Evolutionary conservation across 2,329 filamentous ascomycete genomes (phyloP).

Genomic region (Arthrobotrys megalospora): DNA sequence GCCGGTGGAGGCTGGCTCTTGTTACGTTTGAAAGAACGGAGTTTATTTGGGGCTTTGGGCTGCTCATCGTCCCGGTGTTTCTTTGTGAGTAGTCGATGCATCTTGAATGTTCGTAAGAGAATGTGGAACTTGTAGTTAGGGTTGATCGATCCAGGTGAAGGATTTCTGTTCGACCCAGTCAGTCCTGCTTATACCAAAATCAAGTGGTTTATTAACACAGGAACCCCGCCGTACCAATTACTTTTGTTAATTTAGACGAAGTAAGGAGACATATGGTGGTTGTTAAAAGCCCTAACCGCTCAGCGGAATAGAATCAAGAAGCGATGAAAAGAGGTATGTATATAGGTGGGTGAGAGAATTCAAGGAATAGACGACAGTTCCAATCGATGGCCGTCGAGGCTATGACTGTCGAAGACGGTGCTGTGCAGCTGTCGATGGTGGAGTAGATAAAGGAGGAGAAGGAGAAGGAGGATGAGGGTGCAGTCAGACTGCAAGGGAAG

Average conservation of each 20-base stretch:
- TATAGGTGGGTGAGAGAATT: conserved; percentile 16
- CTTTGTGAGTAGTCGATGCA: conserved; percentile 58
- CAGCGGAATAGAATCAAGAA: conserved; percentile 43
- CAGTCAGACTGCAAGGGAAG: conserved; percentile 39
- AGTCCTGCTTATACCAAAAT: not conserved
- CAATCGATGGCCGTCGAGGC: conserved; percentile 47
- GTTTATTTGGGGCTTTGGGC: conserved; percentile 54
- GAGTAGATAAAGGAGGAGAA: conserved; percentile 22
- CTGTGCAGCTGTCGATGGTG: conserved; percentile 17
- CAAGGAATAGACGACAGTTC: conserved; percentile 3
- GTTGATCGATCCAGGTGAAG: conserved; percentile 9
- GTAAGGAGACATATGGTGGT: conserved; percentile 50
- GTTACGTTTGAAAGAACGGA: conserved; percentile 68
- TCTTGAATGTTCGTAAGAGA: conserved; percentile 20
- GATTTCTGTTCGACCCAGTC: conserved; percentile 31
- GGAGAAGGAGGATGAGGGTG: conserved; percentile 33
- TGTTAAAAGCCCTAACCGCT: conserved; percentile 38
- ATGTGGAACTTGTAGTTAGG: conserved; percentile 12
- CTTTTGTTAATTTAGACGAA: conserved; percentile 44
- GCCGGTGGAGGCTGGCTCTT: conserved; percentile 73
- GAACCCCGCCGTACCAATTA: conserved; percentile 37
- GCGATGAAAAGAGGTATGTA: conserved; percentile 16
- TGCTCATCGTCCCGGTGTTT: conserved; percentile 57
- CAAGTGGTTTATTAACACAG: not conserved
- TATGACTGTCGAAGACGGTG: conserved; percentile 32